Conservation (phyloP, 2,329 filamentous ascomycete genomes). For the Aspergillus quadricinctus region DNA sequence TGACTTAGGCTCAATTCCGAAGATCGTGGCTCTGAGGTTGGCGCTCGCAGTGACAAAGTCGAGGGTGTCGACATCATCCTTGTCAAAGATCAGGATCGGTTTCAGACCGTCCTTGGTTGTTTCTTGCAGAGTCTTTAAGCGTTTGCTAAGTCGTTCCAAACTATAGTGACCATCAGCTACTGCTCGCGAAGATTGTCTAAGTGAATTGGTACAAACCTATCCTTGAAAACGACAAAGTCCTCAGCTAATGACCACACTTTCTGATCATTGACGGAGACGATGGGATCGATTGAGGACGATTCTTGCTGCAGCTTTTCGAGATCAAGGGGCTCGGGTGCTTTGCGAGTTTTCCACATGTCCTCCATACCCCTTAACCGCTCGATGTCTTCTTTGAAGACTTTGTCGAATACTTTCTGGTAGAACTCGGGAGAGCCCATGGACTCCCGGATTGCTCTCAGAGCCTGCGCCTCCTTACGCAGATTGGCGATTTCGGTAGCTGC, state of each 20-base stretch:
- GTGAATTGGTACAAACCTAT: constrained; percentile 49
- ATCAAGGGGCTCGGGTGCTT: constrained; percentile 67
- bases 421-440: constrained; percentile 77
- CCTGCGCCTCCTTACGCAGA: constrained; percentile 75
- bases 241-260: constrained; percentile 75
- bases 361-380: constrained; percentile 77
- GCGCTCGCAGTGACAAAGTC: constrained; percentile 90
- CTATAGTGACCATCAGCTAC: constrained; percentile 37
- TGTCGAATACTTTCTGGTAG: constrained; percentile 77
- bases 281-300: constrained; percentile 48
- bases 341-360: constrained; percentile 91
- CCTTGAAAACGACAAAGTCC: constrained; percentile 79
- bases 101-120: constrained; percentile 37
- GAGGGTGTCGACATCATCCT: constrained; percentile 90
- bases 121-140: constrained; percentile 62
- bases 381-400: constrained; percentile 86
- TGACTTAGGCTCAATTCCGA: constrained; percentile 80
- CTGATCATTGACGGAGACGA: constrained; percentile 64
- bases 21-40: constrained; percentile 84
- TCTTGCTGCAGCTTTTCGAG: constrained; percentile 60
- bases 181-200: neutral
- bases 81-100: constrained; percentile 82
- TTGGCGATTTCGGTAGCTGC: constrained; percentile 77
- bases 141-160: constrained; percentile 68
- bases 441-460: constrained; percentile 74